Evolutionary conservation across 371 early-diverging fungal species (phyloP), one percentile per base, ranked within the genome.

Genomic region (Apophysomyces ossiformis): DNA sequence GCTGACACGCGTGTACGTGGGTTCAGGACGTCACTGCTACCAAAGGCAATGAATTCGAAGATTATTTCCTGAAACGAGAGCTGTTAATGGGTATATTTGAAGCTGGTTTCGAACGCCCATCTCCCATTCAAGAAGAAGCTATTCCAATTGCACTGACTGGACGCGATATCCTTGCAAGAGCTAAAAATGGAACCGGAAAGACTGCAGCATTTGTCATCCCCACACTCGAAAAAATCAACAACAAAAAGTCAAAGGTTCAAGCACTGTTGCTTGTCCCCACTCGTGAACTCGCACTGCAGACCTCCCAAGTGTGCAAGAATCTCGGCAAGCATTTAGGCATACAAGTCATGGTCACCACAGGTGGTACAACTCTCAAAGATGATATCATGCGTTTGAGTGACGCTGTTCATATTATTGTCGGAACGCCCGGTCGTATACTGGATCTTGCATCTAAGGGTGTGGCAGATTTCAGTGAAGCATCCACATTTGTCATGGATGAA

Each of bases 151-250:
- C 97, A 4, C 86, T 99, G 36, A 89, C 96, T 11, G 98, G 97
- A 8, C 85, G 96, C 68, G 97, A 99, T 78, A 94, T 98, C 60
- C 85, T 97, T 50, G 99, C 97, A 9, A 85, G 97, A 68, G 95
- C 98, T 43, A 98, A 98, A 81, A 99, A 98, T 79, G 99, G 99
- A 26, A 98, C 99, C 1, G 99, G 99, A 58, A 99, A 99, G 81
- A 98, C 99, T 0, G 98, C 96, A 16, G 96, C 98, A 1, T 99
- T 96, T 72, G 86, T 93, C 59, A 97, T 99, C 65, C 98, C 98
- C 1, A 87, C 94, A 1, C 85, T 99, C 63, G 96, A 99, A 71
- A 98, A 96, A 78, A 87, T 97, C 68, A 89, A 94, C 73, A 81
- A 87, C 16, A 83, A 87, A 56, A 88, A 90, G 70, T 79, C 86